These are phyloP conservation scores for Cupressus sempervirens DNA, from an alignment of 75 land plant species.

Conservation along the genomic window DNA sequence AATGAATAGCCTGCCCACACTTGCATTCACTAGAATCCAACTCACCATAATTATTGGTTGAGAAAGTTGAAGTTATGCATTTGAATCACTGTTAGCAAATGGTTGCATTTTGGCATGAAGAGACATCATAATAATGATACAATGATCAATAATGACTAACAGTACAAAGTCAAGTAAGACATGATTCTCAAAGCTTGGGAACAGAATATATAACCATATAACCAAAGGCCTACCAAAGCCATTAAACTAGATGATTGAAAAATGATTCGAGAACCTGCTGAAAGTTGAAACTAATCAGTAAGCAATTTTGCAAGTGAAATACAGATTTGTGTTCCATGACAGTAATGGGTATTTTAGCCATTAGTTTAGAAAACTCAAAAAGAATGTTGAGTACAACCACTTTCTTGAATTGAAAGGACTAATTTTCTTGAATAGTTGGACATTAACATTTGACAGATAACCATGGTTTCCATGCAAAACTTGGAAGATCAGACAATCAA, in stretches of 20 bases:
- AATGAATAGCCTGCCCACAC: no score
- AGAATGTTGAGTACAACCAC: not conserved
- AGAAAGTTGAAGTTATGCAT: no score
- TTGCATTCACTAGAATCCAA: no score
- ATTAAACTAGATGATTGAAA: conserved; percentile 1
- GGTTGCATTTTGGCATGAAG: not conserved
- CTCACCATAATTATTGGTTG: no score
- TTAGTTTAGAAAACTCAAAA: not conserved
- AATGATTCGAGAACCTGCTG: not conserved
- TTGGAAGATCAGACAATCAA: not conserved
- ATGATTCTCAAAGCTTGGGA: not conserved
- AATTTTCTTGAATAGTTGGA: not conserved
- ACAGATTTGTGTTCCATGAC: not conserved
- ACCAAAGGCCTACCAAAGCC: not conserved
- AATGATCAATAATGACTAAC: not conserved
- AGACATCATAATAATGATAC: not conserved
- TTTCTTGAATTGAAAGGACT: not conserved
- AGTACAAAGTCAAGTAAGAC: not conserved
- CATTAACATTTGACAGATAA: not conserved
- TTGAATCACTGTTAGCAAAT: no score
- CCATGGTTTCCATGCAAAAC: conserved; percentile 1
- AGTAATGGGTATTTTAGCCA: not conserved
- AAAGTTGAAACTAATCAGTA: not conserved
- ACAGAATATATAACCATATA: not conserved
- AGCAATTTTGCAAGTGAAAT: not conserved